Percentiles rank a stretch among this genome's conserved stretches.
Conservation (phyloP, 352 stramenopile genomes). For the Phytophthora colocasiae region DNA sequence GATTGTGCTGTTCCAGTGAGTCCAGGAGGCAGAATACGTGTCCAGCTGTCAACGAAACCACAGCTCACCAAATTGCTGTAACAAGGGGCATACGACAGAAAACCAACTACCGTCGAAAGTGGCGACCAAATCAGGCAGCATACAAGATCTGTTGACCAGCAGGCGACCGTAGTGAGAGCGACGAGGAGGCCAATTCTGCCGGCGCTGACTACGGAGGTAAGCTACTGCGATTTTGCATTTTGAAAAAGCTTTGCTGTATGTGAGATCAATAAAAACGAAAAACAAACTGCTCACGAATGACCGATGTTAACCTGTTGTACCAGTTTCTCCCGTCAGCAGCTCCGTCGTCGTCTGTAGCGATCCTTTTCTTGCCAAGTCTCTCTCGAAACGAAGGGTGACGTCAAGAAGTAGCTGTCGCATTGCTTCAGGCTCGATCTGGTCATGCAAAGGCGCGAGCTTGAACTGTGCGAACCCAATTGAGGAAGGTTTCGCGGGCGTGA, state of each 20-base stretch:
- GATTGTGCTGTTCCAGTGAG: conserved; percentile 12
- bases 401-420: conserved; percentile 29
- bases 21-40: conserved; percentile 11
- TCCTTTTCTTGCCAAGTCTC: conserved; percentile 4
- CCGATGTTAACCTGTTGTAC: conserved; percentile 7
- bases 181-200: conserved; percentile 18
- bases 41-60: conserved; percentile 7
- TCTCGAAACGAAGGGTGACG: conserved; percentile 23
- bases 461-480: conserved; percentile 44
- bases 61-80: conserved; percentile 28
- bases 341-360: conserved; percentile 5
- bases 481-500: neutral
- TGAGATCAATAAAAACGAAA: conserved; percentile 40
- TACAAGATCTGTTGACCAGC: conserved; percentile 27
- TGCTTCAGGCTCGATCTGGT: conserved; percentile 26
- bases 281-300: conserved; percentile 26
- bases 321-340: conserved; percentile 23
- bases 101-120: conserved; percentile 28
- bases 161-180: conserved; percentile 25
- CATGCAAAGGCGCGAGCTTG: conserved; percentile 38
- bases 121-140: conserved; percentile 26
- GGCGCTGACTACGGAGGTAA: conserved; percentile 25
- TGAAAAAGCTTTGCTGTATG: conserved; percentile 30
- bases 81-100: conserved; percentile 24
- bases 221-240: conserved; percentile 37